A percentile compares a stretch with the other conserved stretches of the same genome.
Conservation (phyloP, 2,329 filamentous ascomycete genomes). For the Arthrobotrys sinensis region DNA sequence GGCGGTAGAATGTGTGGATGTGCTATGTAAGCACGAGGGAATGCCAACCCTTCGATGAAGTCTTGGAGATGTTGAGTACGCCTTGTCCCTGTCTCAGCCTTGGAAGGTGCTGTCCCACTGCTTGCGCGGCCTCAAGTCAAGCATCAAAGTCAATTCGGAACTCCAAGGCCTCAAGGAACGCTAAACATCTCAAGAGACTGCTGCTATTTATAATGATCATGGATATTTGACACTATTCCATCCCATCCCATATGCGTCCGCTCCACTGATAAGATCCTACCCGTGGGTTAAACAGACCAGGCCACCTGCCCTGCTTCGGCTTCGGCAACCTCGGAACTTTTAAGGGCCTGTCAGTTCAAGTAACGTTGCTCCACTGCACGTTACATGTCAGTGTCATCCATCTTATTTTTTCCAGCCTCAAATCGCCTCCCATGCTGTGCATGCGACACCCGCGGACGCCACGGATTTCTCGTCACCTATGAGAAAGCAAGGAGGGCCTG, state of each 20-base stretch:
- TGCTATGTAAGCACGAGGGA: background rate
- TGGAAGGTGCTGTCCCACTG: constrained; percentile 32
- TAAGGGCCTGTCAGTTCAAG: background rate
- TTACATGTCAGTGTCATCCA: constrained; percentile 2
- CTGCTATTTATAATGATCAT: constrained; percentile 42
- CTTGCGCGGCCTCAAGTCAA: constrained; percentile 46
- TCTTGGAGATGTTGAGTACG: constrained; percentile 5
- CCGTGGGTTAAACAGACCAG: constrained; percentile 2
- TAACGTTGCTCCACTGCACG: background rate
- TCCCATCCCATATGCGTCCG: constrained; percentile 4
- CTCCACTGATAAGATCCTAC: constrained; percentile 18
- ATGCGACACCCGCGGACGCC: background rate
- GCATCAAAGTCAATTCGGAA: constrained; percentile 43
- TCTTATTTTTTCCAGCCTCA: constrained; percentile 3
- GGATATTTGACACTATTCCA: constrained; percentile 11
- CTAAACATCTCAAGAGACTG: no score
- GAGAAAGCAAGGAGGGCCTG: background rate
- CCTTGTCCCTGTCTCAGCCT: constrained; percentile 50
- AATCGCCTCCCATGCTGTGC: background rate
- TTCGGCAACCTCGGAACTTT: constrained; percentile 37
- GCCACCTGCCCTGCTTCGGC: constrained; percentile 12
- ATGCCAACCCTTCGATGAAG: constrained; percentile 28
- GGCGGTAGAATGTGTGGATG: background rate
- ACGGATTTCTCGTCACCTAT: constrained; percentile 3
- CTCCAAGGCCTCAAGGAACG: constrained; percentile 1